These are phyloP conservation scores for Chaetomiaceae sp. DNA, from an alignment of 2,329 filamentous ascomycete species.

Conservation along the genomic window DNA sequence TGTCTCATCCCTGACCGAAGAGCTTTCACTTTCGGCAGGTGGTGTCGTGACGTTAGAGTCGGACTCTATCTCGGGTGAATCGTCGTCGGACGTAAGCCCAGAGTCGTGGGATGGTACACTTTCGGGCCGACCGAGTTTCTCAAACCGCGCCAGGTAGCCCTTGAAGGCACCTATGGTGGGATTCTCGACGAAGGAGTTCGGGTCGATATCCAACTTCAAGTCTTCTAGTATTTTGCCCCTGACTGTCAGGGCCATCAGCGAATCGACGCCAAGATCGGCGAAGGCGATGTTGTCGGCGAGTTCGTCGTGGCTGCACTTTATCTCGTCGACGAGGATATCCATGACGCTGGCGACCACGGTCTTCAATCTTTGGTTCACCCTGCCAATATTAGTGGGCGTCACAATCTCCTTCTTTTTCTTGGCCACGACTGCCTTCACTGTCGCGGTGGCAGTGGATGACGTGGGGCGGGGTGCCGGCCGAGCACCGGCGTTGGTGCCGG, in stretches of 20 bases:
- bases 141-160: conserved; percentile 38
- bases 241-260: conserved; percentile 57
- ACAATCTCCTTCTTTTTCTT: conserved; percentile 45
- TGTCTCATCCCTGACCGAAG: conserved; percentile 42
- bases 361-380: conserved; percentile 49
- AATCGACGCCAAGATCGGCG: conserved; percentile 56
- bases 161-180: conserved; percentile 53
- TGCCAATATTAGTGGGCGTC: conserved; percentile 43
- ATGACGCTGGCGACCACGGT: conserved; percentile 45
- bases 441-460: conserved; percentile 35
- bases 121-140: conserved; percentile 30
- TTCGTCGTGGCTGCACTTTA: conserved; percentile 51
- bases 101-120: conserved; percentile 31
- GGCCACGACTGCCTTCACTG: conserved; percentile 33
- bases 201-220: conserved; percentile 50
- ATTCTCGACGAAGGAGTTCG: conserved; percentile 51
- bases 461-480: conserved; percentile 31
- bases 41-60: conserved; percentile 52
- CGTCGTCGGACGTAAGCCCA: conserved; percentile 39
- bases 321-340: conserved; percentile 53
- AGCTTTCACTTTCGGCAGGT: conserved; percentile 48
- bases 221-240: conserved; percentile 55
- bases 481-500: conserved; percentile 34
- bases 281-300: conserved; percentile 54
- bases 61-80: conserved; percentile 42